Percentiles rank a stretch among this genome's conserved stretches.
These are phyloP conservation scores for Puccinellia tenuiflora DNA, from an alignment of 176 grass and related monocot species.

Conservation along the genomic window DNA sequence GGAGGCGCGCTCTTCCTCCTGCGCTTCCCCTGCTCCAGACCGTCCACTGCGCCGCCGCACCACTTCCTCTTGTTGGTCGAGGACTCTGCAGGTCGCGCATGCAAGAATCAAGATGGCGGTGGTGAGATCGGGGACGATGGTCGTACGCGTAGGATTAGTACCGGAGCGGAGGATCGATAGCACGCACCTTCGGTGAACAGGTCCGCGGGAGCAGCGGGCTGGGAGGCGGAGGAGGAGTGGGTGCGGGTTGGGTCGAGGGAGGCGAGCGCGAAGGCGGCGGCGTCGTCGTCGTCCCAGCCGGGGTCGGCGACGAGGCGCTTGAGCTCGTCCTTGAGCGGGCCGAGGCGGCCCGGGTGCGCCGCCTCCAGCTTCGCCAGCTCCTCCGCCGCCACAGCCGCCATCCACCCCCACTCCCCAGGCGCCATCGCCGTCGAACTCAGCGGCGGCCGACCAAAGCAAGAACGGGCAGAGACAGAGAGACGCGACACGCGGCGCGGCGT, in stretches of 20 bases:
- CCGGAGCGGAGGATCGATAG: not conserved
- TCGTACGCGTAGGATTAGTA: not conserved
- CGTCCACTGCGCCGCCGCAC: not conserved
- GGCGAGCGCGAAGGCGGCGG: not conserved
- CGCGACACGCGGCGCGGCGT: not conserved
- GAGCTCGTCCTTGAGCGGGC: slow-evolving; percentile 72
- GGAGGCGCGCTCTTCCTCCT: not conserved
- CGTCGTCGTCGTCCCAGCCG: not conserved
- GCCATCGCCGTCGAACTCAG: no score
- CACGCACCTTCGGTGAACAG: slow-evolving; percentile 11
- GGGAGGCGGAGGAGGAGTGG: not conserved
- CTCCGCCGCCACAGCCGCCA: slow-evolving; percentile 56
- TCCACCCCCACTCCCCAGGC: slow-evolving; percentile 44
- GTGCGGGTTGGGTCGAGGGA: not conserved
- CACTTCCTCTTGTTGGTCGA: slow-evolving; percentile 66
- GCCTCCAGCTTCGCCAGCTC: slow-evolving; percentile 77
- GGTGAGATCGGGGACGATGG: not conserved
- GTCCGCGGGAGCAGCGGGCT: not conserved
- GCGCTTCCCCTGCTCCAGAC: slow-evolving; percentile 24
- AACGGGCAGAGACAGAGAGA: not conserved
- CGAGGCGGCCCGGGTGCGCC: slow-evolving; percentile 62
- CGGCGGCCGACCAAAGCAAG: not conserved
- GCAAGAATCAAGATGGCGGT: not conserved
- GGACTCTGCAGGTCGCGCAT: slow-evolving; percentile 38
- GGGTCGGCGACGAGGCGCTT: slow-evolving; percentile 56